phyloP scores from a whole-genome alignment of 2,329 filamentous ascomycete species.

The Ophiostoma triangulosporum region DNA sequence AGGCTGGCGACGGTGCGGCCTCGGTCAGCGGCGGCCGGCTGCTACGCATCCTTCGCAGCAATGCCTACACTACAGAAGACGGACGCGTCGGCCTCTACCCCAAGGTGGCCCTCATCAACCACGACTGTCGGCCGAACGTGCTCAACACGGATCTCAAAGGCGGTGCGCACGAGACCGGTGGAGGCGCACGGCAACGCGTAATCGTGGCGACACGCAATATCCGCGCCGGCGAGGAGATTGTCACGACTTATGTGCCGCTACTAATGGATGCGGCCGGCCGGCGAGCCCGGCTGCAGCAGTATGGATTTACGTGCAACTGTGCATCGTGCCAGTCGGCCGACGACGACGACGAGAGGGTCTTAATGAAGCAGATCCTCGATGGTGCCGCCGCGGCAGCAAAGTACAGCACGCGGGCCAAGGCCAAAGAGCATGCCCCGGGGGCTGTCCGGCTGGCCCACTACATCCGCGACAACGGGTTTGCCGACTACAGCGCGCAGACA shows the following conservation, averaged over 20 bases:
- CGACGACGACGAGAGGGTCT: background rate
- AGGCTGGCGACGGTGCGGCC: background rate
- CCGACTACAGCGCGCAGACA: slow-evolving; percentile 13
- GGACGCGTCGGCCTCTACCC: slow-evolving; percentile 19
- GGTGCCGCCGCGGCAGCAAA: background rate
- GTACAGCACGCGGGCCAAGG: background rate
- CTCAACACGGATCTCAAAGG: slow-evolving; percentile 14
- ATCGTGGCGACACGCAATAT: slow-evolving; percentile 22
- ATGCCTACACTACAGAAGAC: slow-evolving; percentile 23
- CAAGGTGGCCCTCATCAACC: slow-evolving; percentile 31
- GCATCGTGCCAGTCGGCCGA: background rate
- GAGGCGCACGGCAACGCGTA: slow-evolving; percentile 13
- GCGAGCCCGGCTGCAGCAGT: slow-evolving; percentile 20
- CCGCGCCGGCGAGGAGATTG: slow-evolving; percentile 23
- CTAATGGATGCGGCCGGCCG: slow-evolving; percentile 19
- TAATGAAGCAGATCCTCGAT: background rate
- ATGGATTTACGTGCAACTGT: slow-evolving; percentile 10
- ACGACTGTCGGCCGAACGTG: slow-evolving; percentile 27
- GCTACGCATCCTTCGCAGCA: slow-evolving; percentile 26
- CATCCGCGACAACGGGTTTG: slow-evolving; percentile 18
- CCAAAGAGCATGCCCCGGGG: slow-evolving; percentile 6
- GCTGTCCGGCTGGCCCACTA: slow-evolving; percentile 16
- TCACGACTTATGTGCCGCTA: slow-evolving; percentile 24
- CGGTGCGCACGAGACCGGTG: background rate
- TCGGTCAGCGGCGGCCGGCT: slow-evolving; percentile 3